Conservation (phyloP, 164 flowering plant genomes). For the Magnolia changhungtana region DNA sequence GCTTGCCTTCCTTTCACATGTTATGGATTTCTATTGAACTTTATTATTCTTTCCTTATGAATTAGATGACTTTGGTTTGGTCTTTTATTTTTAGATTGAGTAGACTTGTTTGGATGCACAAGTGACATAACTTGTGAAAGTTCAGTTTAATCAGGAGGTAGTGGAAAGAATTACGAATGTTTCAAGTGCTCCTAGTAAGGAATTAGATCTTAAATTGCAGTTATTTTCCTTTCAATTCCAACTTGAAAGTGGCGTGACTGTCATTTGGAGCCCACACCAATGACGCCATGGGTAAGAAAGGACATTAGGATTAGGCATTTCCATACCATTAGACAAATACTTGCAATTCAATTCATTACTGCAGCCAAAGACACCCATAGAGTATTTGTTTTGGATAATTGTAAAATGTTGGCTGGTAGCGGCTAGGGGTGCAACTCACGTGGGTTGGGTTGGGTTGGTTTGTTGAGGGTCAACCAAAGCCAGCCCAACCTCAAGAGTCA, state of each 20-base stretch:
- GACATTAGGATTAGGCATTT: background rate
- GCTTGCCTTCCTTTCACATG: background rate
- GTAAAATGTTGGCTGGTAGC: no score
- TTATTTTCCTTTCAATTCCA: background rate
- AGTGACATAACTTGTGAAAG: background rate
- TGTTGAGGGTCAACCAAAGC: no score
- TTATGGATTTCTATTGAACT: no score
- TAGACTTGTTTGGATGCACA: background rate
- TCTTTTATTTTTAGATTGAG: background rate
- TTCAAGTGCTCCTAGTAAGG: background rate
- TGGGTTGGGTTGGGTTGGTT: no score
- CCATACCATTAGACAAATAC: background rate
- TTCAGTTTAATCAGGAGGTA: background rate
- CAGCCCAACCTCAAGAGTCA: background rate
- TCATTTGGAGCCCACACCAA: background rate
- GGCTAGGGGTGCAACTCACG: no score
- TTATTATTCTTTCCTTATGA: no score
- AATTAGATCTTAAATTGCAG: no score
- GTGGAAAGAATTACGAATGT: no score
- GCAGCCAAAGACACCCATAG: no score
- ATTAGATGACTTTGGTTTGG: no score
- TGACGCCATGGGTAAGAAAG: background rate
- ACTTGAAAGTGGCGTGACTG: background rate
- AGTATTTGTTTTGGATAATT: no score
- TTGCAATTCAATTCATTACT: no score